phyloP scores from a whole-genome alignment of 2,329 filamentous ascomycete genomes.

The Akanthomyces lecanii region DNA sequence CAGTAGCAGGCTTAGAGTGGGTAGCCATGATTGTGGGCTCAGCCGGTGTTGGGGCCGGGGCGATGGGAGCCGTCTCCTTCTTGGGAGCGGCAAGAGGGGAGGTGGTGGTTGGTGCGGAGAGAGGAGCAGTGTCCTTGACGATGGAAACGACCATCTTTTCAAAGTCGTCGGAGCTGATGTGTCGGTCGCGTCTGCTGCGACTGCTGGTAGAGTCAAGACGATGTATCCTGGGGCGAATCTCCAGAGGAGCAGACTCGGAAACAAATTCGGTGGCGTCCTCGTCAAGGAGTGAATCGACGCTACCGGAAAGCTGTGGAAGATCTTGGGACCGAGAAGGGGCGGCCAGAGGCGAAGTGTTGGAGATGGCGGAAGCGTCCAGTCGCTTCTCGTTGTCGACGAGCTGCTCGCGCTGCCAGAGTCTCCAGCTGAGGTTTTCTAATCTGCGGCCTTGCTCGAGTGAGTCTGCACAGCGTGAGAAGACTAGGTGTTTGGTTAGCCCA shows the following conservation, averaged over 20 bases:
- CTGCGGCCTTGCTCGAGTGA: conserved; percentile 89
- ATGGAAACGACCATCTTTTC: conserved; percentile 94
- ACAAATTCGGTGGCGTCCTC: conserved; percentile 61
- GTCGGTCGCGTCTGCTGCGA: conserved; percentile 74
- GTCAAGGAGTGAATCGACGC: conserved; percentile 69
- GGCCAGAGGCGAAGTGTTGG: conserved; percentile 46
- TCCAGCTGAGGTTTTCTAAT: conserved; percentile 93
- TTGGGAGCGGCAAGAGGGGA: conserved; percentile 36
- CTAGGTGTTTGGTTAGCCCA: conserved; percentile 45
- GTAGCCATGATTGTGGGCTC: conserved; percentile 42
- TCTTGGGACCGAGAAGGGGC: conserved; percentile 42
- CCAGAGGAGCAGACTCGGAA: conserved; percentile 49
- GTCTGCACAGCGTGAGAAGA: conserved; percentile 91
- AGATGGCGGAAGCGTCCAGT: conserved; percentile 41
- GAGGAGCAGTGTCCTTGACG: conserved; percentile 73
- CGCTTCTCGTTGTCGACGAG: conserved; percentile 72
- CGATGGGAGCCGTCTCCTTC: conserved; percentile 38
- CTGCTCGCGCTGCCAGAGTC: conserved; percentile 83
- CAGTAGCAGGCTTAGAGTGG: conserved; percentile 28
- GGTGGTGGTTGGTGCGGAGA: conserved; percentile 38
- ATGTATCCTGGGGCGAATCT: conserved; percentile 64
- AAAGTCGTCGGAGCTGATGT: conserved; percentile 87
- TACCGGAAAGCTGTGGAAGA: conserved; percentile 70
- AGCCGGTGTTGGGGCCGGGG: conserved; percentile 28
- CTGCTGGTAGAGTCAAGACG: conserved; percentile 68